A percentile compares a stretch with the other conserved stretches of the same genome.
phyloP scores from a whole-genome alignment of 1,284 basidiomycete genomes.

The Sporisorium iseilematis-ciliati region DNA sequence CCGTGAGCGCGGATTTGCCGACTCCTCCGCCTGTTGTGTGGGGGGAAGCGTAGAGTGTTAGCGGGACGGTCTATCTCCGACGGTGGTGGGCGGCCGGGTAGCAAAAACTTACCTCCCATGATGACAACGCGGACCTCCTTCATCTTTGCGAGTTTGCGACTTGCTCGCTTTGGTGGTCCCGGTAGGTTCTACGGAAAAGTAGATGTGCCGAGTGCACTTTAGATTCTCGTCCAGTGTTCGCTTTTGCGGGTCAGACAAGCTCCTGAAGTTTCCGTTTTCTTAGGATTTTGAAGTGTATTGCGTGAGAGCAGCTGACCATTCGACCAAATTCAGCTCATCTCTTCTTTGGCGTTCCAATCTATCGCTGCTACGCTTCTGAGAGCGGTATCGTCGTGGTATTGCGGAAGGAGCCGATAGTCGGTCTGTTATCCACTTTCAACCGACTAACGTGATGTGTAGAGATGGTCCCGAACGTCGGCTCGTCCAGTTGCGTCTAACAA shows the following conservation, averaged over 20 bases:
- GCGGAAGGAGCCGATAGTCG: neutral
- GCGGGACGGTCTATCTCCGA: neutral
- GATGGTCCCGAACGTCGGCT: neutral
- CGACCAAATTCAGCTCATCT: neutral
- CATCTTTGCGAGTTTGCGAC: constrained; percentile 32
- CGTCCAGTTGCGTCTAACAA: neutral
- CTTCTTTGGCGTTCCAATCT: neutral
- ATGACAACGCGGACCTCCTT: constrained; percentile 60
- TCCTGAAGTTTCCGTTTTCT: neutral
- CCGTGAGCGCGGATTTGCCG: constrained; percentile 63
- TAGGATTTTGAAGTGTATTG: neutral
- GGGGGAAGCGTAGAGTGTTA: neutral
- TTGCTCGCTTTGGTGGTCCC: too few species aligned
- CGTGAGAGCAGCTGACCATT: neutral
- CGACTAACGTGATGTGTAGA: too few species aligned
- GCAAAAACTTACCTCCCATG: constrained; percentile 54
- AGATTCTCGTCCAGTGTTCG: neutral
- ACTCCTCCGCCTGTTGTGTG: constrained; percentile 56
- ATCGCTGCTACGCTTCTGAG: neutral
- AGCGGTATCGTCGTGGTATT: neutral
- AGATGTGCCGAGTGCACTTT: neutral
- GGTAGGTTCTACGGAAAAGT: neutral
- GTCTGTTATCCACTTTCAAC: neutral
- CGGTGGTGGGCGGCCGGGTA: neutral
- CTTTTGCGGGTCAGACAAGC: neutral